phyloP scores from a whole-genome alignment of 2,329 filamentous ascomycete species.

The Parascedosporium putredinis region DNA sequence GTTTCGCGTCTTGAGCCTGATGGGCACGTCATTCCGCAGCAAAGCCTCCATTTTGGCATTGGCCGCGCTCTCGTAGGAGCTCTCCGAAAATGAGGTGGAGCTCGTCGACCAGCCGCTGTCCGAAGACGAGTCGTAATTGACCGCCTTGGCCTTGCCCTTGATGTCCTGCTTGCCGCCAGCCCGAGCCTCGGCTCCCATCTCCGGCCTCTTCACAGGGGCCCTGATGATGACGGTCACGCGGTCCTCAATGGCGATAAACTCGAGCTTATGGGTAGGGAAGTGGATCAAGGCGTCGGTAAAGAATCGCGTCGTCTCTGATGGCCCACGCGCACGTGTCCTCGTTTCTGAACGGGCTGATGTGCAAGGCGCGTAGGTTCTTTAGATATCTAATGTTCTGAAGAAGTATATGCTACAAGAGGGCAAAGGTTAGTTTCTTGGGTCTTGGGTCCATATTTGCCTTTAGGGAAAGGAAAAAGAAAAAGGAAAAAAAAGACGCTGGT shows the following conservation, averaged over 20 bases:
- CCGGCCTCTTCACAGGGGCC: neutral
- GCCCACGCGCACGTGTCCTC: conserved; percentile 47
- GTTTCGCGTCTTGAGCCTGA: conserved; percentile 28
- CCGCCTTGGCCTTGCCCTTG: conserved; percentile 14
- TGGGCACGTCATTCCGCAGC: conserved; percentile 9
- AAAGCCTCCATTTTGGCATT: conserved; percentile 14
- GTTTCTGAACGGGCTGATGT: conserved; percentile 42
- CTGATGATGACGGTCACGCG: neutral
- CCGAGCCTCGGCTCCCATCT: neutral
- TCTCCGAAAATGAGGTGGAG: conserved; percentile 17
- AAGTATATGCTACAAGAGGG: conserved; percentile 41
- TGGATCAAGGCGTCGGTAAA: conserved; percentile 48
- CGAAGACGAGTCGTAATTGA: conserved; percentile 15
- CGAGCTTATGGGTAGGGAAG: conserved; percentile 42
- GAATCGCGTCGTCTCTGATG: conserved; percentile 46
- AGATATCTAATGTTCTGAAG: conserved; percentile 42
- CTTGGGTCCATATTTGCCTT: neutral
- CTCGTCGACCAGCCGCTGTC: conserved; percentile 15
- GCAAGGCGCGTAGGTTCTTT: conserved; percentile 40
- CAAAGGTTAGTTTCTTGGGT: too few relatives aligned
- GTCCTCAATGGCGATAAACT: conserved; percentile 47
- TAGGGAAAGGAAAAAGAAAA: too few relatives aligned
- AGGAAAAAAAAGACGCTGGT: too few relatives aligned
- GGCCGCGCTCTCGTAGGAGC: conserved; percentile 24
- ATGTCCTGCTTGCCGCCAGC: conserved; percentile 12